These are phyloP conservation scores for Debaryomyces sp. DNA, from an alignment of 1,139 yeast species.

Conservation along the genomic window DNA sequence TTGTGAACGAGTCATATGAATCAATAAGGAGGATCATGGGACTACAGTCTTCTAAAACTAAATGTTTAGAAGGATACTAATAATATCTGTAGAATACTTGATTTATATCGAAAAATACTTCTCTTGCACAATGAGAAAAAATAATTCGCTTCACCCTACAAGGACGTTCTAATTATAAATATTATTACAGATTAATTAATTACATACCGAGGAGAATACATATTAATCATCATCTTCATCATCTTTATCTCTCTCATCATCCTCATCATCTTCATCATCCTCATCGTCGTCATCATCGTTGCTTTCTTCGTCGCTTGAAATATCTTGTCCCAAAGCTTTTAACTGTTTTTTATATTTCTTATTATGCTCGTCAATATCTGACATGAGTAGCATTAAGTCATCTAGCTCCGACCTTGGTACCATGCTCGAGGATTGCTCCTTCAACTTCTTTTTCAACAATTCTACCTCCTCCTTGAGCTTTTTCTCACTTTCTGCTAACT, in stretches of 20 bases:
- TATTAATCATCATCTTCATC: background rate
- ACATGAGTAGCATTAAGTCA: conserved; percentile 72
- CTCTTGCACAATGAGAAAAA: background rate
- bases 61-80: background rate
- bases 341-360: conserved; percentile 59
- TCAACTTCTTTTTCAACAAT: conserved; percentile 18
- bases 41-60: background rate
- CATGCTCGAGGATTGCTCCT: conserved; percentile 16
- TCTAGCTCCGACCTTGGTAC: conserved; percentile 70
- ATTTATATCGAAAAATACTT: background rate
- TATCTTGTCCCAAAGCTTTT: conserved; percentile 49
- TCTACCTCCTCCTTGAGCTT: conserved; percentile 15
- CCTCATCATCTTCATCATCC: too few species aligned
- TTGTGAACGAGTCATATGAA: conserved; percentile 93
- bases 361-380: conserved; percentile 73
- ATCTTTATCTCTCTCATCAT: too few species aligned
- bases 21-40: conserved; percentile 73
- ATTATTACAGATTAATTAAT: background rate
- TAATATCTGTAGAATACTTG: too few species aligned
- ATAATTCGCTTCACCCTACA: background rate
- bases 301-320: conserved; percentile 49
- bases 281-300: conserved; percentile 40
- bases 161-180: background rate
- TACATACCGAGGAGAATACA: background rate
- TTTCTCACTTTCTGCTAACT: conserved; percentile 10